phyloP scores from a whole-genome alignment of 495 filamentous ascomycete species.

The Lasiosphaeria miniovina region DNA sequence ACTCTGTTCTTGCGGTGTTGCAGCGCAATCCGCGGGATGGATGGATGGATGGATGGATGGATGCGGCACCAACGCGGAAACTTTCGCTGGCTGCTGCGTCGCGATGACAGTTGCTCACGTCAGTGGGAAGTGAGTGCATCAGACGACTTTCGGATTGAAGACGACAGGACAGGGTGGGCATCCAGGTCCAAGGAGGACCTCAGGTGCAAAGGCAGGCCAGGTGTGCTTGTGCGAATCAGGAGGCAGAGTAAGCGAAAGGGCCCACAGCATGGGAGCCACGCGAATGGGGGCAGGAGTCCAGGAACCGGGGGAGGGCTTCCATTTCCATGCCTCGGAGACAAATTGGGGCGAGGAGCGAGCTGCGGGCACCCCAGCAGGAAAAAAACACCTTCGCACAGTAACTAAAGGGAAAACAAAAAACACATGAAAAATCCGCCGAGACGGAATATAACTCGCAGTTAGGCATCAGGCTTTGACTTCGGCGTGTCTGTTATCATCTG shows the following conservation, averaged over 20 bases:
- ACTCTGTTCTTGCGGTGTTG: too few species aligned
- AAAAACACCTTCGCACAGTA: too few species aligned
- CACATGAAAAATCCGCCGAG: too few species aligned
- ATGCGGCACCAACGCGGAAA: neutral
- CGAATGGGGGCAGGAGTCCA: conserved; percentile 4
- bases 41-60: neutral
- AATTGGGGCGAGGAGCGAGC: neutral
- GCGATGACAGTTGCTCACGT: conserved; percentile 12
- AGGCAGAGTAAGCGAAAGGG: conserved; percentile 28
- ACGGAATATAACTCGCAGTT: too few species aligned
- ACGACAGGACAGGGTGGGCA: conserved; percentile 3
- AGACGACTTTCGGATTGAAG: conserved; percentile 10
- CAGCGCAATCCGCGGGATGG: neutral
- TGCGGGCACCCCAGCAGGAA: neutral
- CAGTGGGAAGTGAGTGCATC: conserved; percentile 9
- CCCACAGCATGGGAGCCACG: conserved; percentile 13
- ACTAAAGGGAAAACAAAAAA: too few species aligned
- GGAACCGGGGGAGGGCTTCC: neutral
- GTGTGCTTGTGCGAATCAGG: conserved; percentile 28
- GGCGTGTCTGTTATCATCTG: too few species aligned
- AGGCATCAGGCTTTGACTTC: too few species aligned
- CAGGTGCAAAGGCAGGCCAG: neutral
- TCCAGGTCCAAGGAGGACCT: neutral
- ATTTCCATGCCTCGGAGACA: neutral
- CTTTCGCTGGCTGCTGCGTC: neutral